Evolutionary conservation across 2,329 filamentous ascomycete genomes (phyloP), one percentile per base, ranked within the genome.

Genomic region (Huntiella decipiens): DNA sequence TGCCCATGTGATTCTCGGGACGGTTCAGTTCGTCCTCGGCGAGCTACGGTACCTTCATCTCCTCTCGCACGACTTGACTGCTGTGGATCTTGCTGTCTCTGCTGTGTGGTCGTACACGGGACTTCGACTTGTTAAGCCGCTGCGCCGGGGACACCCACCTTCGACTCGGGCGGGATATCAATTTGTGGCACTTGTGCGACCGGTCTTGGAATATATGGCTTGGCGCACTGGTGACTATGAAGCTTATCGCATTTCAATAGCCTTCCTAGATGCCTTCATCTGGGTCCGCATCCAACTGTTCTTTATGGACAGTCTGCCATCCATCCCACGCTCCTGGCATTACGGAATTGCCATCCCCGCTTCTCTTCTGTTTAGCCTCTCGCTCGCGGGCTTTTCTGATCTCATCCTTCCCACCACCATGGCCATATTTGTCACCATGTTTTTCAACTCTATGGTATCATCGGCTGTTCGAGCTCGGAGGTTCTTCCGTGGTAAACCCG

Each of bases 101-200:
- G 28, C 45, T 8, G n/a, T 43, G 8, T 49, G 47, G 47, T 5
- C 32, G 12, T 45, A 39, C 19, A 16, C 32, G 17, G 39, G 47
- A 5, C 22, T 49, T 19, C 38, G 39, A 4, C 34, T 49, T 4
- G 38, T 34, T 11, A 45, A 45, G 39, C 43, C 47, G 13, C 33
- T 49, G 39, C 47, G 47, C n/a, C 33, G 47, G 11, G 47, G 47
- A 28, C 43, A 49, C 38, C 47, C 47, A 8, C 34, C 13, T 13
- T 38, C 17, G 5, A 45, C 47, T 6, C 43, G 47, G 31, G 38
- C 43, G 16, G 15, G 10, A 3, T 49, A 49, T 31, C 47, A 49
- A 13, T n/a, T 45, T 7, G 13, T 43, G 5, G 38, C 47, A 8
- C 13, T 49, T 17, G 15, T 36, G 2, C 43, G 47, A n/a, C 47